Evolutionary conservation across 106 monocot species (phyloP).

Genomic region (Narthecium ossifragum): DNA sequence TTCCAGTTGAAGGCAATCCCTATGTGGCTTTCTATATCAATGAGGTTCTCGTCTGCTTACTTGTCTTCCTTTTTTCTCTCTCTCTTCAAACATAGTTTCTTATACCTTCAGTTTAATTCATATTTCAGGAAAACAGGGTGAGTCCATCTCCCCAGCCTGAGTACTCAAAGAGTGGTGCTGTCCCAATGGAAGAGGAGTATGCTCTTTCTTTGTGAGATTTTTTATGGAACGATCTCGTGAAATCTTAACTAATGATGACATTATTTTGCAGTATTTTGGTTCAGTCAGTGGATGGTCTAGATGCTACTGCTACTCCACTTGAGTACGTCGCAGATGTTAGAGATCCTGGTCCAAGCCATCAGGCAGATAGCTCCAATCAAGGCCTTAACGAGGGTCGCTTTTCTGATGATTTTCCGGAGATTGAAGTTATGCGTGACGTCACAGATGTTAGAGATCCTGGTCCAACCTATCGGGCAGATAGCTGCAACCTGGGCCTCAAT

Average conservation of each 20-base stretch:
- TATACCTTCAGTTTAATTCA: background rate
- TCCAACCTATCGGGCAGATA: no score
- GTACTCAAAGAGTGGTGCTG: conserved; percentile 7
- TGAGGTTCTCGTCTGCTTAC: conserved; percentile 30
- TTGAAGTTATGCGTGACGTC: conserved; percentile 50
- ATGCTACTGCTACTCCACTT: conserved; percentile 11
- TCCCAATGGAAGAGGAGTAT: conserved; percentile 52
- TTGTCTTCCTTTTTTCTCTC: background rate
- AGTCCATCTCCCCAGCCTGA: conserved; percentile 14
- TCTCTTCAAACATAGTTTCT: background rate
- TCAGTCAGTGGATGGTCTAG: conserved; percentile 21
- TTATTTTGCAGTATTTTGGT: conserved; percentile 31
- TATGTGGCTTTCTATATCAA: conserved; percentile 33
- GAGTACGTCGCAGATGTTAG: conserved; percentile 11
- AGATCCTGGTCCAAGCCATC: conserved; percentile 6
- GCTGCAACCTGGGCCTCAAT: no score
- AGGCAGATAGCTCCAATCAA: background rate
- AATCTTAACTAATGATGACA: background rate
- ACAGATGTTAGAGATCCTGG: no score
- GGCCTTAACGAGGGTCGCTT: conserved; percentile 5
- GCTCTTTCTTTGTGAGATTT: conserved; percentile 1
- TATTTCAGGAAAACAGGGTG: conserved; percentile 22
- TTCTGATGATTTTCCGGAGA: conserved; percentile 23
- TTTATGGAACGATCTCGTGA: background rate
- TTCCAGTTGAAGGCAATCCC: conserved; percentile 23